Evolutionary conservation across 805 yeast species (phyloP), one percentile per base, ranked within the genome.

Genomic region (Yarrowia sp.): DNA sequence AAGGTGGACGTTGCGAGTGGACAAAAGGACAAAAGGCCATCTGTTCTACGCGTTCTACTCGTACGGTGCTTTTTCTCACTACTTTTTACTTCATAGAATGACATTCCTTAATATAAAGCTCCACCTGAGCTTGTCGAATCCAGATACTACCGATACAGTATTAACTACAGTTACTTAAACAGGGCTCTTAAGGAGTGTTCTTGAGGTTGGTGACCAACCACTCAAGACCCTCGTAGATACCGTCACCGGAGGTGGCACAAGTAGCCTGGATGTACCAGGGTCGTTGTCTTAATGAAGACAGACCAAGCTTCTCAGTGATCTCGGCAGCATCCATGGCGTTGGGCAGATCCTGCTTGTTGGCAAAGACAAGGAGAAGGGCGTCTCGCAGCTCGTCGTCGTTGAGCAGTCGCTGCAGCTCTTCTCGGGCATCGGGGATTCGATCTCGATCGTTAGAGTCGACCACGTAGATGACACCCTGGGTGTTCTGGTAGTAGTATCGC

Each of bases 251-350:
- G 74, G 98, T 94, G 75, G 99, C 99, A 85, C 98, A 93, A 73
- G 98, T 91, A 75, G 99, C 92, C 85, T 94, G 98, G 80, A 95
- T 94, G 84, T 90, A 94, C 99, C 99, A 95, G 78, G 97, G 97
- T 84, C 98, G 91, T 85, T 93, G 97, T 86, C 97, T 90, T 81
- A 95, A 89, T 69, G 97, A 91, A 82, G 93, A 97, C 79, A 94
- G 89, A 73, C 97, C 98, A 78, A 94, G 87, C 83, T 92, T 92
- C 83, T 92, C 97, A 75, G 98, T 92, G 81, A 94, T 91, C 85
- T 94, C 98, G 74, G 97, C 97, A 74, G 98, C 97, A 80, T 91
- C 91, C 98, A 94, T 93, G 76, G 98, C 98, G 79, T 93, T 93
- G 84, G 97, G 97, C 84, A 94, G 87, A 86, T 94, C 98, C 86